Percentiles rank a stretch among this genome's conserved stretches.
Evolutionary conservation across 306 rosid genomes (phyloP).

Genomic region (Astragalus glycyphyllos): DNA sequence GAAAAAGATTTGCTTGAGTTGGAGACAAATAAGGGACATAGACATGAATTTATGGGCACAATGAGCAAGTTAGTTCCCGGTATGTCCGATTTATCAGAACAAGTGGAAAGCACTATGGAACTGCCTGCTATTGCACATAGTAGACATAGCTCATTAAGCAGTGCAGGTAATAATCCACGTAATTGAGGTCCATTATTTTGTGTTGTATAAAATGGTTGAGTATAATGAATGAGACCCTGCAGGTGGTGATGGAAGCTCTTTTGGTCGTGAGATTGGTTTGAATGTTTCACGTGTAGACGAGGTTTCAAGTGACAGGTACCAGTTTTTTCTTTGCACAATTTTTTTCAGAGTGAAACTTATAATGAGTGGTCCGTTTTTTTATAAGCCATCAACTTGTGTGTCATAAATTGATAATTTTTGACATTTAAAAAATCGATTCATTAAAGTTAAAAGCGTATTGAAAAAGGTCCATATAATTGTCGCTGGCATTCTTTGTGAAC

Average conservation of each 20-base stretch:
- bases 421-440: no score
- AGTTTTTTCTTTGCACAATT: neutral
- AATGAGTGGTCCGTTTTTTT: no score
- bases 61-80: constrained; percentile 52
- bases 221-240: constrained; percentile 39
- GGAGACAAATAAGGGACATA: constrained; percentile 54
- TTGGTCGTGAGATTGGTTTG: constrained; percentile 58
- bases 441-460: no score
- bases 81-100: constrained; percentile 54
- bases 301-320: constrained; percentile 65
- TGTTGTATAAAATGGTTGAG: constrained; percentile 28
- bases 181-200: constrained; percentile 8
- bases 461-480: neutral
- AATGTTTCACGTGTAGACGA: constrained; percentile 62
- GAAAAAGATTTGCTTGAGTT: constrained; percentile 58
- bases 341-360: no score
- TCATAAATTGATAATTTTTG: no score
- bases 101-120: constrained; percentile 56
- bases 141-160: constrained; percentile 70
- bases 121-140: constrained; percentile 56
- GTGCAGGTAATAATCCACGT: constrained; percentile 56
- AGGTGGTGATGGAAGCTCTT: constrained; percentile 66
- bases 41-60: constrained; percentile 52
- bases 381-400: no score
- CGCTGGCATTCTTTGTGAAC: neutral